Evolutionary conservation across 257 asterid species (phyloP).

Genomic region (Fraxinus pennsylvanica): DNA sequence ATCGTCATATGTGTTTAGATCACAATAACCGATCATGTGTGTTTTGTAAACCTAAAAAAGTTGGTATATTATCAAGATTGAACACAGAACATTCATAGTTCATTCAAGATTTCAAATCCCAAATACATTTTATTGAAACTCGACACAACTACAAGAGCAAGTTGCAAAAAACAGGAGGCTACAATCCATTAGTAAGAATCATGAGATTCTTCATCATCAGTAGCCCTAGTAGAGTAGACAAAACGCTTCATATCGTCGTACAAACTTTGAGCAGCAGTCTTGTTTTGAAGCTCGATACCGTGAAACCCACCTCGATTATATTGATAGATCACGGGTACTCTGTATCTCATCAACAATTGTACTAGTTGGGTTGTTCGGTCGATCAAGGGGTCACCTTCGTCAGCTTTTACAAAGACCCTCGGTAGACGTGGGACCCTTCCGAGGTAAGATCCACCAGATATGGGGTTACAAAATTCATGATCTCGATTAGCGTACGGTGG

Average conservation of each 20-base stretch:
- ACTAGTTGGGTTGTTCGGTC: constrained; percentile 24
- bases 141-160: neutral
- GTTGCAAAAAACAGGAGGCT: too few species aligned
- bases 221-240: neutral
- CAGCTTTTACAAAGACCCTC: constrained; percentile 22
- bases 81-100: too few species aligned
- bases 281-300: constrained; percentile 6
- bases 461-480: constrained; percentile 38
- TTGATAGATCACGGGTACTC: constrained; percentile 8
- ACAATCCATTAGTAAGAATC: too few species aligned
- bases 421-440: constrained; percentile 33
- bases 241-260: constrained; percentile 28
- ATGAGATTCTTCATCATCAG: neutral
- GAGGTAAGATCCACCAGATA: constrained; percentile 18
- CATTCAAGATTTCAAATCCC: too few species aligned
- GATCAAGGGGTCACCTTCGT: constrained; percentile 30
- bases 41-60: too few species aligned
- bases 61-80: too few species aligned
- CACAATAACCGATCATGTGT: too few species aligned
- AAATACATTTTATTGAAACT: too few species aligned
- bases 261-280: constrained; percentile 20
- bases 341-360: neutral
- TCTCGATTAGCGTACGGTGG: constrained; percentile 25
- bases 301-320: constrained; percentile 29
- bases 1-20: too few species aligned